Base-by-base conservation (phyloP, 169 alveolate species). In the Theileria equi region DNA sequence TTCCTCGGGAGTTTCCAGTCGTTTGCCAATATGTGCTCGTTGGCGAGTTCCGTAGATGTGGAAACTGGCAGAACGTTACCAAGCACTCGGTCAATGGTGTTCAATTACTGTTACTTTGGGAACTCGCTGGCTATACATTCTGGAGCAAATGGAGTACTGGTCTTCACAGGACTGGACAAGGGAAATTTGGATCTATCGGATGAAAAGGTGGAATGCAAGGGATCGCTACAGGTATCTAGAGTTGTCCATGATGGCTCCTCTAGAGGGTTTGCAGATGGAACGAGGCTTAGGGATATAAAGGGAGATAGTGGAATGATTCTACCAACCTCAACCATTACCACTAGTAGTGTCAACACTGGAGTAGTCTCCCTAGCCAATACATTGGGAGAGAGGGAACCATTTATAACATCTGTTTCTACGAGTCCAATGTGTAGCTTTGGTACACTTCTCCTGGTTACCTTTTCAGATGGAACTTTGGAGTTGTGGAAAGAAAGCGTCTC, bases 401-500 rank as follows among this genome's bases (percentile, higher is more conserved):
- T 54, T 36, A 29, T 66, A 41, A 66, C 69, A 8, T 66, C 59
- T 36, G 79, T 54, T 0, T 13, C 79, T 13, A 8, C 43, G 2
- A 60, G 55, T 50, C 79, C 65, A 0, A 26, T n/a, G 45, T 48
- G 61, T 17, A 26, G 79, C 26, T 28, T 66, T 6, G 79, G 79
- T 2, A 31, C 25, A 2, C 41, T 68, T n/a, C 3, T 66, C 0
- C 16, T 66, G 68, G 57, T 66, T 13, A 48, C 62, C 1, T 66
- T 43, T 21, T 66, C 69, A n/a, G 44, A 47, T 0, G 66, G 79
- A 0, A 36, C 6, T 1, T 38, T 53, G 17, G 79, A 66, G 34
- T 17, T 53, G 8, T 66, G 79, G 79, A 53, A 45, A 31, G 74
- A 63, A 48, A 63, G 63, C 35, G 63, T 63, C 2, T 48, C 55